phyloP scores from a whole-genome alignment of 768 basidiomycete species.

The Auricularia auricula-judae region DNA sequence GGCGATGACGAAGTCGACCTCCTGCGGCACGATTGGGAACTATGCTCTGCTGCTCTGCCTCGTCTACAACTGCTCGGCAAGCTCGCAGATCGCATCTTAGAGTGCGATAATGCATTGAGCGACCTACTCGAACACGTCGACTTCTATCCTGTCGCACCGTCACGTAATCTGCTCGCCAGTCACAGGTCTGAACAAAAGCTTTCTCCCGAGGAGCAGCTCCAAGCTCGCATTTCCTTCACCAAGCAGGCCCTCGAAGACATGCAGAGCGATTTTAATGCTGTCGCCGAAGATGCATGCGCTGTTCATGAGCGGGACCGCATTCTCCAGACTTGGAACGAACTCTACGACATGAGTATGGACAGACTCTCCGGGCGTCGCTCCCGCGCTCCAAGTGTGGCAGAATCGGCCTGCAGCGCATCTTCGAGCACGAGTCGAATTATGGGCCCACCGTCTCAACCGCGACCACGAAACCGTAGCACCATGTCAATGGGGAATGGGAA shows the following conservation, averaged over 20 bases:
- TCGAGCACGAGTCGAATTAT: slow-evolving; percentile 8
- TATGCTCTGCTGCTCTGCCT: slow-evolving; percentile 35
- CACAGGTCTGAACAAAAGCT: slow-evolving; percentile 30
- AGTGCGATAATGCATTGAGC: slow-evolving; percentile 68
- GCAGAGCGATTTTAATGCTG: slow-evolving; percentile 25
- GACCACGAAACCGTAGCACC: not conserved
- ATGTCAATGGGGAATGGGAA: not conserved
- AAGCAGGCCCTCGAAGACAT: slow-evolving; percentile 38
- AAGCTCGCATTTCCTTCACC: slow-evolving; percentile 54
- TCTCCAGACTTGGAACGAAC: slow-evolving; percentile 68
- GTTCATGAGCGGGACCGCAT: slow-evolving; percentile 51
- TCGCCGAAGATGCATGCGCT: slow-evolving; percentile 52
- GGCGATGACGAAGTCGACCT: slow-evolving; percentile 43
- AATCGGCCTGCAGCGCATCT: slow-evolving; percentile 48
- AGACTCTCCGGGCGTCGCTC: slow-evolving; percentile 49
- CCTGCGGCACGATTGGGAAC: slow-evolving; percentile 47
- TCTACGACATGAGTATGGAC: slow-evolving; percentile 73
- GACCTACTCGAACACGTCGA: slow-evolving; percentile 81
- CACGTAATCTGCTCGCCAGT: slow-evolving; percentile 38
- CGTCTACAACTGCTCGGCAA: slow-evolving; percentile 43
- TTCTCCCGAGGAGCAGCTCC: slow-evolving; percentile 58
- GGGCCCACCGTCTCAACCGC: not conserved
- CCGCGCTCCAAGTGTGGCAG: slow-evolving; percentile 49
- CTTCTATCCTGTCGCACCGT: slow-evolving; percentile 56
- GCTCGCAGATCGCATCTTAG: slow-evolving; percentile 36